Percentiles rank a stretch among this genome's conserved stretches.
These are phyloP conservation scores for Xylariales sp. DNA, from an alignment of 2,329 filamentous ascomycete genomes.

Conservation along the genomic window DNA sequence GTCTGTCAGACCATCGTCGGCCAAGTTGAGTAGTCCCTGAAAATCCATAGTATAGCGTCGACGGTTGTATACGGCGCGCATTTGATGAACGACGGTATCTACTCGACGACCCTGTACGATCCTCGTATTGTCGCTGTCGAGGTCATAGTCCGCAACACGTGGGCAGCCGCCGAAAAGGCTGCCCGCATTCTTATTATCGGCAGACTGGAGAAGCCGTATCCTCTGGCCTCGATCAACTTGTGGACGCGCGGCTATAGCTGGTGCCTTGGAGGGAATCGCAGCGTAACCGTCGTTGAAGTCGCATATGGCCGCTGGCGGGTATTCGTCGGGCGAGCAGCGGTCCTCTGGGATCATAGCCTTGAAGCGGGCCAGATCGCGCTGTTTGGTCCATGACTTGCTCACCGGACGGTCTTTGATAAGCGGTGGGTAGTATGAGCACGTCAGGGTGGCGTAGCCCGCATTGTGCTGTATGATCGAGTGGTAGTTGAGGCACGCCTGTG, in stretches of 20 bases:
- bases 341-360: not conserved
- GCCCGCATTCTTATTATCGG: not conserved
- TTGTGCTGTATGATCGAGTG: not conserved
- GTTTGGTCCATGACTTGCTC: not conserved
- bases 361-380: conserved; percentile 1
- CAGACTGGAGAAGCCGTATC: not conserved
- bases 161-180: not conserved
- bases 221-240: not conserved
- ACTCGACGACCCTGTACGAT: not conserved
- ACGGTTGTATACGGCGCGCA: not conserved
- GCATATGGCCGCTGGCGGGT: not conserved
- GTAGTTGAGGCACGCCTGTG: conserved; percentile 4
- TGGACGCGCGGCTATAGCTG: not conserved
- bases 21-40: not conserved
- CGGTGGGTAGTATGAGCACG: not conserved
- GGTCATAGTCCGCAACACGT: not conserved
- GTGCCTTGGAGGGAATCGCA: not conserved
- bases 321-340: conserved; percentile 5
- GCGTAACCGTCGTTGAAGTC: conserved; percentile 1
- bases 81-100: not conserved
- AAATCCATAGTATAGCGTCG: not conserved
- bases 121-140: not conserved
- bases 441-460: not conserved
- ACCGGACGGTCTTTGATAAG: not conserved
- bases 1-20: conserved; percentile 5